These are phyloP conservation scores for Elongisporangium anandrum DNA, from an alignment of 352 stramenopile genomes.

Conservation along the genomic window DNA sequence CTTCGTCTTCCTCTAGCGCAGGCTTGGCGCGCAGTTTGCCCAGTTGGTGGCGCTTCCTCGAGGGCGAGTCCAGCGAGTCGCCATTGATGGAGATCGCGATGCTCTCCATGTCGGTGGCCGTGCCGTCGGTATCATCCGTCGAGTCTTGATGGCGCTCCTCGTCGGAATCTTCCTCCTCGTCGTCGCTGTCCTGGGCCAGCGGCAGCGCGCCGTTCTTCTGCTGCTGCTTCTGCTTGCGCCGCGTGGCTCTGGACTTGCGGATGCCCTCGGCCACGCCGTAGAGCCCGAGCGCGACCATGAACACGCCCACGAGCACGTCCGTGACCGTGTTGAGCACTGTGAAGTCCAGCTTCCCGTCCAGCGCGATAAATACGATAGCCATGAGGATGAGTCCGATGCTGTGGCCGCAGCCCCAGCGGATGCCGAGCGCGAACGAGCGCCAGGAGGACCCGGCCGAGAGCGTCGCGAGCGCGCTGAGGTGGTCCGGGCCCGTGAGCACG, in stretches of 20 bases:
- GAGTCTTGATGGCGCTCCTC: background rate
- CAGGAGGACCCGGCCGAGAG: conserved; percentile 69
- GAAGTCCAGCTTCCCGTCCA: conserved; percentile 55
- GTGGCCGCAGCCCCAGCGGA: conserved; percentile 89
- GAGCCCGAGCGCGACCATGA: conserved; percentile 26
- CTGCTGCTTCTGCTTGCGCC: background rate
- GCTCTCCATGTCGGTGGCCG: background rate
- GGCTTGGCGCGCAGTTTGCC: background rate
- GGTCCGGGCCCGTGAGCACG: conserved; percentile 75
- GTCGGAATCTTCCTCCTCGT: background rate
- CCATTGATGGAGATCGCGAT: background rate
- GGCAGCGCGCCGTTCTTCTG: no score
- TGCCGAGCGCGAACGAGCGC: conserved; percentile 72
- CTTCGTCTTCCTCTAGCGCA: conserved; percentile 6
- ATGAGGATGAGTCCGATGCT: conserved; percentile 78
- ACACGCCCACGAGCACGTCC: conserved; percentile 57
- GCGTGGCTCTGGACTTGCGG: background rate
- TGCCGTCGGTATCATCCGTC: background rate
- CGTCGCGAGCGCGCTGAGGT: conserved; percentile 84
- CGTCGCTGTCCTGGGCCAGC: background rate
- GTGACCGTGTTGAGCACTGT: conserved; percentile 47
- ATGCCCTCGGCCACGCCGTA: conserved; percentile 12
- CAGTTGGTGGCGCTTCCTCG: conserved; percentile 7
- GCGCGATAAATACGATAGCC: conserved; percentile 58
- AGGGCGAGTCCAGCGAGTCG: background rate